Evolutionary conservation across 768 basidiomycete species (phyloP), one percentile per base, ranked within the genome.

Genomic region (Lepiota brunneoincarnata): DNA sequence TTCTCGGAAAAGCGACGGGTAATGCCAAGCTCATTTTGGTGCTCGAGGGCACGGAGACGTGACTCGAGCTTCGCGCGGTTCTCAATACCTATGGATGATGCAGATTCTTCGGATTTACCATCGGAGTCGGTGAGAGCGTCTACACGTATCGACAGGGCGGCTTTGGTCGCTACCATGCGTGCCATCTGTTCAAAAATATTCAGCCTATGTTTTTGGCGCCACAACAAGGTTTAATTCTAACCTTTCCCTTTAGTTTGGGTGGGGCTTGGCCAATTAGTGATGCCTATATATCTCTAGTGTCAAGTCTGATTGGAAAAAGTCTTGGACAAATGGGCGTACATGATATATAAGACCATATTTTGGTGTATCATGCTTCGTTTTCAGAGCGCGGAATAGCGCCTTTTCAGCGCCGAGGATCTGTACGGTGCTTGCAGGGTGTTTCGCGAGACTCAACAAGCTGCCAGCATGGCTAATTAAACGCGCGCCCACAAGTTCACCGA

Each of bases 281-380:
- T 36, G 96, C 93, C 90, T 92, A 46, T 7, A 51, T 6, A 52
- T 55, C 11, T 49, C 46, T 23, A 34, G 6, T 20, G 42, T 14
- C 5, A 2, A 24, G 49, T 54, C 46, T 44, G 44, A 4, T 12
- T 44, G 31, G 52, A 45, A 46, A 34, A 37, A 38, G 24, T 35
- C n/a, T 37, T 49, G 23, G 31, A 21, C 24, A 31, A n/a, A 17
- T 18, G 37, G 11, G 74, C 82, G 35, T 68, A 90, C 92, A 75
- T 98, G 97, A 73, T 98, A 99, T 62, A 99, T 98, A n/a, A 98
- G 78, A 57, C 97, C 97, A 66, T 99, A 98, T 75, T 99, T 99
- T 21, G 96, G 95, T 57, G 96, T 98, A 75, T 98, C 96, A 59
- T 98, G 92, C 80, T 98, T 99, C 42, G 96, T 98, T 76, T 99